Base-by-base conservation (phyloP, 106 monocot species). In the Apostasia ramifera region DNA sequence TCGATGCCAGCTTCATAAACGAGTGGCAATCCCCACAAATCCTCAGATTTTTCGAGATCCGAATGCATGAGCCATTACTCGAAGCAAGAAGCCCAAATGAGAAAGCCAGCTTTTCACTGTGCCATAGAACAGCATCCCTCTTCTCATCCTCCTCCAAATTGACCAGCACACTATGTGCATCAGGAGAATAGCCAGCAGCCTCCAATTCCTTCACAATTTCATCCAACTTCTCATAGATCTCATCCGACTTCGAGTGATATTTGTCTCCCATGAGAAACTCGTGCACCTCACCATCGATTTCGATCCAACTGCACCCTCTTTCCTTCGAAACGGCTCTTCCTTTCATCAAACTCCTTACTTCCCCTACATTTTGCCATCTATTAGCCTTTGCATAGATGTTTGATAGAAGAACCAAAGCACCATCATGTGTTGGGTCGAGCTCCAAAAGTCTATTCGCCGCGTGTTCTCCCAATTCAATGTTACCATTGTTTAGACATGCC, bases 61-160 rank as follows among this genome's bases (percentile, higher is more conserved):
- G 77, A 11, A 91, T 74, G 12, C 73, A 63, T 4, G 60, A 76
- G 1, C 82, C 69, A 2, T 40, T 63, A 6, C 0, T 53, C 7
- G 63, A 58, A 44, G 46, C 65, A 8, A 88, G 79, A 37, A 88
- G 72, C 57, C 76, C 84, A 61, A 88, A 79, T 1, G 78, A 76
- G 12, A 88, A 68, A 10, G 88, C 88, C 8, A 92, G 40, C 78
- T 92, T 92, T 64, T 92, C 82, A 55, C 91, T 77, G 66, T 91
- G 91, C 53, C 70, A 47, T 1, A 85, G 68, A 78, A 92, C 8
- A 14, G 82, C 76, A 46, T 12, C 63, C 51, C 45, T 78, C 77
- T 75, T 86, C 55, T 83, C 90, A 42, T 82, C 91, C 70, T 81
- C 81, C 14, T 82, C 79, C 69, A 91, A 43, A 68, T 91, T 77